Conservation (phyloP, 192 early-diverging fungal species). For the Spinellus fusiger region DNA sequence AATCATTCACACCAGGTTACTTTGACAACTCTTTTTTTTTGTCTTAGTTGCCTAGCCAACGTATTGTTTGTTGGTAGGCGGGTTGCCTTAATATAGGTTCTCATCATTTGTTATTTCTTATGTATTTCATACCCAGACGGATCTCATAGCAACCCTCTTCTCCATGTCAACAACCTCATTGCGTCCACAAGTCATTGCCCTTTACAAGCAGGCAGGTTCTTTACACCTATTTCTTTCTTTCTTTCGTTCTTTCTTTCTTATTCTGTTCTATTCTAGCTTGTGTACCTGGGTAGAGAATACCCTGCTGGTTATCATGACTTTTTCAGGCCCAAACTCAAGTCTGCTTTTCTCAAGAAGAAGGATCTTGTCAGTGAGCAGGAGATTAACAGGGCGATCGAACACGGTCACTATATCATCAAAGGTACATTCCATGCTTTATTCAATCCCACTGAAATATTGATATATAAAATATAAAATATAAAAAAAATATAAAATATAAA, state of each 20-base stretch:
- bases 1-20: too few species aligned
- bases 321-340: constrained; percentile 34
- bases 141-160: too few species aligned
- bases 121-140: neutral
- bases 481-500: constrained; percentile 8
- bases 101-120: neutral
- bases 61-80: too few species aligned
- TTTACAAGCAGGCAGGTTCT: constrained; percentile 32
- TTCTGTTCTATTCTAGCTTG: constrained; percentile 17
- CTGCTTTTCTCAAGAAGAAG: constrained; percentile 38
- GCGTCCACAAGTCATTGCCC: constrained; percentile 24
- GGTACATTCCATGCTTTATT: constrained; percentile 11
- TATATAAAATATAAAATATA: neutral
- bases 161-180: constrained; percentile 5
- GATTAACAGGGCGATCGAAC: constrained; percentile 29
- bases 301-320: constrained; percentile 36
- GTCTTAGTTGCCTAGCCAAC: too few species aligned
- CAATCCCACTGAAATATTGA: neutral
- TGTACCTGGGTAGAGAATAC: constrained; percentile 39
- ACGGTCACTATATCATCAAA: constrained; percentile 41
- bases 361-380: constrained; percentile 28
- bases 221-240: neutral
- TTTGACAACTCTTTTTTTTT: too few species aligned
- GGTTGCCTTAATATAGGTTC: too few species aligned
- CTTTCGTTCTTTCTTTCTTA: neutral